Percentiles rank a stretch among this genome's conserved stretches.
Evolutionary conservation across 75 land plant species (phyloP).

Genomic region (Sequoiadendron giganteum): DNA sequence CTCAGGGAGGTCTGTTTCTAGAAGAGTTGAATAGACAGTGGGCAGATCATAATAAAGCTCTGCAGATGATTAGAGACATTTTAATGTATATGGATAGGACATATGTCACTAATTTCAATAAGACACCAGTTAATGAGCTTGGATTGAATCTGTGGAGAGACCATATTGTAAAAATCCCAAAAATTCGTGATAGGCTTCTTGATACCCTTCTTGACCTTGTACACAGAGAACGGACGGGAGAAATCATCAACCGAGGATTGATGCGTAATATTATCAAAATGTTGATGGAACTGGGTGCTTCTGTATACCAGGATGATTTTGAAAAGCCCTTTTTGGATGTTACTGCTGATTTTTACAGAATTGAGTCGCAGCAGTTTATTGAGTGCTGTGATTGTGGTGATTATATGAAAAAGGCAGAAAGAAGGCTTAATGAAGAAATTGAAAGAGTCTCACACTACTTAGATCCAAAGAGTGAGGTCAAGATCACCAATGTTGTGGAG

Average conservation of each 20-base stretch:
- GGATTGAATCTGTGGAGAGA: constrained; percentile 97
- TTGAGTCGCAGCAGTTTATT: constrained; percentile 91
- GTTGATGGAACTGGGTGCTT: constrained; percentile 83
- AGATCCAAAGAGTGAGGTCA: constrained; percentile 66
- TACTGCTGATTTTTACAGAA: constrained; percentile 79
- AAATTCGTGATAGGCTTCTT: constrained; percentile 67
- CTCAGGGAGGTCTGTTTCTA: constrained; percentile 90
- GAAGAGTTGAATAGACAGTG: constrained; percentile 93
- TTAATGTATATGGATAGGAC: constrained; percentile 99
- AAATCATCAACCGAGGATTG: constrained; percentile 88
- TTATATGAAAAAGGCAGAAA: constrained; percentile 91
- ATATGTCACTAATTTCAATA: constrained; percentile 65
- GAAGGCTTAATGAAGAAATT: constrained; percentile 92
- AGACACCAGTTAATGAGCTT: constrained; percentile 94
- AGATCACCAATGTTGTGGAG: constrained; percentile 89
- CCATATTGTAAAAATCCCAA: constrained; percentile 64
- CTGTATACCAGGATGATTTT: constrained; percentile 93
- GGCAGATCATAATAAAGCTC: constrained; percentile 92
- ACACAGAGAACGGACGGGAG: constrained; percentile 79
- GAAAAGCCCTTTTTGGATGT: constrained; percentile 90
- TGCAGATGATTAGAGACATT: constrained; percentile 99
- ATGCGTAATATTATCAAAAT: constrained; percentile 94
- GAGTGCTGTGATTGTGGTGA: constrained; percentile 98
- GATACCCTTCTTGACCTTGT: constrained; percentile 89
- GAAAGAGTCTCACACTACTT: constrained; percentile 92